phyloP scores from a whole-genome alignment of 73 alveolate genomes.

The Tetrahymena borealis region DNA sequence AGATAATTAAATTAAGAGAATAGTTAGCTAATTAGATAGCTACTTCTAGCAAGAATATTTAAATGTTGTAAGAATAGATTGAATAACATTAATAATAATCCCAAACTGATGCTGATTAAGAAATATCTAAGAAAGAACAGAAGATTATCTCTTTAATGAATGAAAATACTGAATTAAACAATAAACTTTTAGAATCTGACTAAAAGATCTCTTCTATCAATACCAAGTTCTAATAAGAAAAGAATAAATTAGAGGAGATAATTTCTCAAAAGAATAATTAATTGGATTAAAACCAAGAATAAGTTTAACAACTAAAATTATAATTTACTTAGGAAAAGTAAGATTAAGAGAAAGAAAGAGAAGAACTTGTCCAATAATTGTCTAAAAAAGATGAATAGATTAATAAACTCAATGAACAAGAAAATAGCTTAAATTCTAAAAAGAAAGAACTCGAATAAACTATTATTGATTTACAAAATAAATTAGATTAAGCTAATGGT shows the following conservation, averaged over 20 bases:
- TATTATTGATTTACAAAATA: background rate
- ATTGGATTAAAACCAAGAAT: background rate
- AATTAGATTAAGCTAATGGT: background rate
- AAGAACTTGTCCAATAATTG: background rate
- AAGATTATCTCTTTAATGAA: background rate
- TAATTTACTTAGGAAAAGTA: background rate
- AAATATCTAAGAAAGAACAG: background rate
- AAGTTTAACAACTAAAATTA: background rate
- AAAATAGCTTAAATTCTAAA: background rate
- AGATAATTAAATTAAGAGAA: background rate
- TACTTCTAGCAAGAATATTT: background rate
- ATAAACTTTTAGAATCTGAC: background rate
- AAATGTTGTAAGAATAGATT: background rate
- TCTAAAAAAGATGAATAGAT: background rate
- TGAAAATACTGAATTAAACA: background rate
- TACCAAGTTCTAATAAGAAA: background rate
- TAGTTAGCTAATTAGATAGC: background rate
- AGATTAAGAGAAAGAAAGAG: background rate
- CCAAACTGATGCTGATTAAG: background rate
- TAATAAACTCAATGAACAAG: background rate
- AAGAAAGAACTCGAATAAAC: background rate
- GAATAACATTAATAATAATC: background rate
- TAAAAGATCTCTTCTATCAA: background rate
- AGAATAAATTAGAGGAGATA: background rate
- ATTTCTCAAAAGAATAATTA: background rate